A percentile compares a stretch with the other conserved stretches of the same genome.
phyloP scores from a whole-genome alignment of 768 basidiomycete species.

The Tylopilus subfusipes region DNA sequence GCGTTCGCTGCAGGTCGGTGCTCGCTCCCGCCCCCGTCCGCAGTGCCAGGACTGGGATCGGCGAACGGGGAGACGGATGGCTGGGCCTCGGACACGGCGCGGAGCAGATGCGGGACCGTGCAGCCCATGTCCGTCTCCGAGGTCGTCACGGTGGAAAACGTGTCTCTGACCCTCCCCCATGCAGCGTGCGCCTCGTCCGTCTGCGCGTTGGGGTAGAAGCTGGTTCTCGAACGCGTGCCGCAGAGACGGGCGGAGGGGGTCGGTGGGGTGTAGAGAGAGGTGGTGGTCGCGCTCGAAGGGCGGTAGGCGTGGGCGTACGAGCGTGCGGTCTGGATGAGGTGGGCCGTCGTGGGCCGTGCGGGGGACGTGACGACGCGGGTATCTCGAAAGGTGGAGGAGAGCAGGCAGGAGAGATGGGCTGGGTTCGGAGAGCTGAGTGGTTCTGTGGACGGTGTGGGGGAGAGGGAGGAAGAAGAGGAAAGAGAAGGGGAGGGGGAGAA shows the following conservation, averaged over 20 bases:
- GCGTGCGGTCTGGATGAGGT: conserved; percentile 17
- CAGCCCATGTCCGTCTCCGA: conserved; percentile 15
- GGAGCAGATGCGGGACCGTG: conserved; percentile 1
- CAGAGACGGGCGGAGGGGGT: conserved; percentile 1
- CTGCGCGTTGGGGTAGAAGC: conserved; percentile 6
- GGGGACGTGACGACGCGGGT: conserved; percentile 1
- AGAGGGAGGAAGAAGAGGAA: conserved; percentile 9
- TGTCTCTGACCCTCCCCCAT: conserved; percentile 10
- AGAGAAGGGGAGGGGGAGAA: conserved; percentile 18
- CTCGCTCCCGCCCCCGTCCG: no score
- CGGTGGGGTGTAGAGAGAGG: conserved; percentile 17
- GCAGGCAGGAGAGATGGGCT: conserved; percentile 19
- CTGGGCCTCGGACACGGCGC: neutral
- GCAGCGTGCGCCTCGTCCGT: neutral
- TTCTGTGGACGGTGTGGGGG: conserved; percentile 16
- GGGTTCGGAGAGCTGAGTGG: conserved; percentile 3
- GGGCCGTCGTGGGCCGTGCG: conserved; percentile 14
- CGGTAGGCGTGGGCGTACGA: conserved; percentile 15
- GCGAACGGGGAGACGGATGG: neutral
- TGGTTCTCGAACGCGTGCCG: conserved; percentile 13
- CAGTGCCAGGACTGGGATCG: neutral
- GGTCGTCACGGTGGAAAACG: conserved; percentile 22
- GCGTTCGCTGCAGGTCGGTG: neutral
- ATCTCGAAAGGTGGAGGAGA: conserved; percentile 21
- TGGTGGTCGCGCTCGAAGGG: conserved; percentile 6